Evolutionary conservation across 1,284 basidiomycete genomes (phyloP).

Genomic region (Cutaneotrichosporon spelunceum): DNA sequence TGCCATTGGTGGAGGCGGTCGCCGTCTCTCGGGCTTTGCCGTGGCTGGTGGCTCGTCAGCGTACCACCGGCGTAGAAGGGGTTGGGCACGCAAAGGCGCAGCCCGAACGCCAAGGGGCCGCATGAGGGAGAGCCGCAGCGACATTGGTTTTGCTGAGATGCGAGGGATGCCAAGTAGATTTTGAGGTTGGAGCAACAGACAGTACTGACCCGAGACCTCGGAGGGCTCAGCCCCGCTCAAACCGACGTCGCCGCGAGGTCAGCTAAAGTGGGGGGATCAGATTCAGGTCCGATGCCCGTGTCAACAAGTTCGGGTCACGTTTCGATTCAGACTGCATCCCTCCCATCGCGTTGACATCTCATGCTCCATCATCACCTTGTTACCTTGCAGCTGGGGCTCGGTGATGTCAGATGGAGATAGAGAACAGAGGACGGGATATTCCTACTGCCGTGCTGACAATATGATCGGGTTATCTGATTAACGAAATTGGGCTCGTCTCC

Average conservation of each 20-base stretch:
- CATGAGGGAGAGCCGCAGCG: conserved; percentile 6
- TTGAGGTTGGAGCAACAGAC: too few species aligned
- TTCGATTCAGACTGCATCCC: background rate
- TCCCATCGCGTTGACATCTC: background rate
- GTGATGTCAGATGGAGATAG: too few species aligned
- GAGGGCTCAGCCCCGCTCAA: too few species aligned
- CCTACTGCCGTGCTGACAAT: too few species aligned
- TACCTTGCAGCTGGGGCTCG: too few species aligned
- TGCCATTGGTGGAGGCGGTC: conserved; percentile 5
- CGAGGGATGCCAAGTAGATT: background rate
- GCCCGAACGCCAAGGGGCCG: background rate
- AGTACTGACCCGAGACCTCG: too few species aligned
- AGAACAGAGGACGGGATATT: too few species aligned
- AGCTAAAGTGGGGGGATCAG: background rate
- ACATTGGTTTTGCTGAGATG: background rate
- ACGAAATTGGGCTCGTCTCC: background rate
- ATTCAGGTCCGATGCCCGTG: background rate
- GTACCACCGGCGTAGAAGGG: background rate
- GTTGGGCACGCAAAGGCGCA: background rate
- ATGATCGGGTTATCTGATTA: conserved; percentile 1
- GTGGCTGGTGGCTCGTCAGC: background rate
- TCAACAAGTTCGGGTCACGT: background rate
- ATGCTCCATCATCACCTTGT: background rate
- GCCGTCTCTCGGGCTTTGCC: background rate
- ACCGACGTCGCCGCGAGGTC: background rate